Percentiles rank a stretch among this genome's conserved stretches.
Conservation (phyloP, 129 eudicot genomes). For the Artemisia annua region DNA sequence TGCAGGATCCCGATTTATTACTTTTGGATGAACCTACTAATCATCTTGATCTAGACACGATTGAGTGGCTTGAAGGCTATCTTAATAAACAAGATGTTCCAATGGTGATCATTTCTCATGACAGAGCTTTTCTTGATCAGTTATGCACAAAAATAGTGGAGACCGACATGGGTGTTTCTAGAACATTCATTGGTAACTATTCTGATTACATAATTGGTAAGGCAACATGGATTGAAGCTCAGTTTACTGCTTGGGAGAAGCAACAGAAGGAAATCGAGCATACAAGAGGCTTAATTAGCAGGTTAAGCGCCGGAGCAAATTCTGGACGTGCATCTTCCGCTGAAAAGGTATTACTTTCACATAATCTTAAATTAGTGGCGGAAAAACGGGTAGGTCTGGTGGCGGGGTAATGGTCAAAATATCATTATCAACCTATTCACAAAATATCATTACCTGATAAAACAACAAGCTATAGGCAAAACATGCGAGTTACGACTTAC, state of each 20-base stretch:
- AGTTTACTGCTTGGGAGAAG: conserved; percentile 96
- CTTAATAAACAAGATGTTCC: conserved; percentile 77
- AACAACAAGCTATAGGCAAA: too few relatives aligned
- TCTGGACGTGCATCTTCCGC: conserved; percentile 97
- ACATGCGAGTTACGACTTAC: too few relatives aligned
- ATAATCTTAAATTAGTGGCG: not conserved
- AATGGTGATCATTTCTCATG: conserved; percentile 98
- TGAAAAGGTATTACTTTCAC: conserved; percentile 60
- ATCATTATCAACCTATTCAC: too few relatives aligned
- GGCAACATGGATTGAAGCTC: conserved; percentile 88
- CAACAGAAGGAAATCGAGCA: conserved; percentile 97
- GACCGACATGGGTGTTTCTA: conserved; percentile 97
- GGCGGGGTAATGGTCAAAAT: too few relatives aligned
- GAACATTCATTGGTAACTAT: conserved; percentile 83
- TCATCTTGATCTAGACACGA: conserved; percentile 97
- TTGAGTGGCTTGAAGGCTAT: conserved; percentile 97
- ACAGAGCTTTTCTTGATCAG: conserved; percentile 99
- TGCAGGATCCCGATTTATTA: conserved; percentile 91
- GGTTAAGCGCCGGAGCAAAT: conserved; percentile 87
- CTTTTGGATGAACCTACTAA: conserved; percentile 98
- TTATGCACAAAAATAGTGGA: conserved; percentile 97
- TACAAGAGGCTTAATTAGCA: conserved; percentile 70
- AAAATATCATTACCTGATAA: too few relatives aligned
- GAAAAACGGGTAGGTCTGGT: too few relatives aligned
- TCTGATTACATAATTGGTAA: conserved; percentile 71